A percentile compares a stretch with the other conserved stretches of the same genome.
These are phyloP conservation scores for Phytophthora syringae DNA, from an alignment of 352 stramenopile genomes.

Conservation along the genomic window DNA sequence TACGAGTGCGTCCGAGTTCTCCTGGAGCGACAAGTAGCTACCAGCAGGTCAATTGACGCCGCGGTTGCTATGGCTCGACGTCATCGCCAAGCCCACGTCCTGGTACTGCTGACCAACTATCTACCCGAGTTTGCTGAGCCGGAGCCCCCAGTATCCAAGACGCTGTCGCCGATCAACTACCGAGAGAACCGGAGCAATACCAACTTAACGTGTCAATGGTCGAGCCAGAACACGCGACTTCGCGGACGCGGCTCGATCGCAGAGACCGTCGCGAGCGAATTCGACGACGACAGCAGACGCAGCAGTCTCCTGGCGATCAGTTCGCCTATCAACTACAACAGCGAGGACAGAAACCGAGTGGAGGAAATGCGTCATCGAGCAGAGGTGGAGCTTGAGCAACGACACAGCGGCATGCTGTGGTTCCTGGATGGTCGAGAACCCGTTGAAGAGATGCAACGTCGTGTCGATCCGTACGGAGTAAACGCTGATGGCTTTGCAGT, in stretches of 20 bases:
- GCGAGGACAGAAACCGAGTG: slow-evolving; percentile 16
- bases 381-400: slow-evolving; percentile 46
- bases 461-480: slow-evolving; percentile 26
- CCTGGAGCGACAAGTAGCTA: slow-evolving; percentile 40
- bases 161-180: slow-evolving; percentile 4
- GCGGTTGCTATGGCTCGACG: slow-evolving; percentile 57
- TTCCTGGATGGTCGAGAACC: slow-evolving; percentile 48
- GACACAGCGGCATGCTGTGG: slow-evolving; percentile 43
- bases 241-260: slow-evolving; percentile 37
- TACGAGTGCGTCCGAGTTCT: slow-evolving; percentile 75
- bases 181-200: no score
- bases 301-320: slow-evolving; percentile 29
- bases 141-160: slow-evolving; percentile 33
- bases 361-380: slow-evolving; percentile 32
- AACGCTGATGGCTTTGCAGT: slow-evolving; percentile 44
- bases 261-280: slow-evolving; percentile 47
- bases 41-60: slow-evolving; percentile 44
- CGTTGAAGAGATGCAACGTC: slow-evolving; percentile 41
- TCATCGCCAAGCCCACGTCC: slow-evolving; percentile 66
- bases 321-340: slow-evolving; percentile 38
- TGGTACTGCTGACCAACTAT: slow-evolving; percentile 75
- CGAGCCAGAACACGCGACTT: slow-evolving; percentile 5
- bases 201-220: no score
- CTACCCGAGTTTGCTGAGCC: slow-evolving; percentile 54
- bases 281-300: slow-evolving; percentile 38